A percentile compares a stretch with the other conserved stretches of the same genome.
phyloP scores from a whole-genome alignment of 768 basidiomycete genomes.

The Boletus rubroflammeus region DNA sequence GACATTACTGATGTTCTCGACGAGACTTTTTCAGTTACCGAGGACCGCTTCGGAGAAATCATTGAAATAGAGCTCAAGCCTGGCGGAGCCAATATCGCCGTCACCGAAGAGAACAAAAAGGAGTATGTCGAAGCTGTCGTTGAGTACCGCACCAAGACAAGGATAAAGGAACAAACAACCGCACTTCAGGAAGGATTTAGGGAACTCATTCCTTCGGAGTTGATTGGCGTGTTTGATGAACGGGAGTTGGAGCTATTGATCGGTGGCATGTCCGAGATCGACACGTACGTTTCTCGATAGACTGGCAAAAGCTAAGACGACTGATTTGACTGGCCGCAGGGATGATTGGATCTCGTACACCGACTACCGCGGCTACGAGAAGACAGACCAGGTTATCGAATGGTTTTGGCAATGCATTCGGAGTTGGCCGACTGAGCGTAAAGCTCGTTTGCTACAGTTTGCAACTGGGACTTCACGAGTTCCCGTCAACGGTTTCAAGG shows the following conservation, averaged over 20 bases:
- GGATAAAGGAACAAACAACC: constrained; percentile 80
- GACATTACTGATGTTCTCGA: constrained; percentile 74
- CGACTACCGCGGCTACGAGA: constrained; percentile 85
- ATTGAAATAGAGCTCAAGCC: constrained; percentile 64
- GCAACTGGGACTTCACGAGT: constrained; percentile 83
- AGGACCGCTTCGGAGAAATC: constrained; percentile 73
- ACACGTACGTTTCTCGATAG: constrained; percentile 51
- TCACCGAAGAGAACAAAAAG: constrained; percentile 74
- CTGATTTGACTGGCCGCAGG: constrained; percentile 32
- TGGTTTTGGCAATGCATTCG: constrained; percentile 97
- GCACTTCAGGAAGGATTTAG: constrained; percentile 84
- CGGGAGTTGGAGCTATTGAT: constrained; percentile 85
- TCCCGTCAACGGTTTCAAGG: constrained; percentile 93
- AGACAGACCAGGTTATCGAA: constrained; percentile 83
- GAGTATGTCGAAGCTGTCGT: constrained; percentile 78
- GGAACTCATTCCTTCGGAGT: constrained; percentile 79
- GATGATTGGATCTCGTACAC: constrained; percentile 95
- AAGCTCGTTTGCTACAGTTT: constrained; percentile 83
- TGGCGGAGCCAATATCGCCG: constrained; percentile 54
- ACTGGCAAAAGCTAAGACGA: background rate
- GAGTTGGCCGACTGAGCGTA: constrained; percentile 86
- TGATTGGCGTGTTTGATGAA: constrained; percentile 89
- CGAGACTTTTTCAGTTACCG: constrained; percentile 67
- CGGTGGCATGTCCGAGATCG: constrained; percentile 90
- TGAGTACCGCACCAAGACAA: constrained; percentile 75